phyloP scores from a whole-genome alignment of 192 early-diverging fungal genomes.

The Paraglomus occultum region DNA sequence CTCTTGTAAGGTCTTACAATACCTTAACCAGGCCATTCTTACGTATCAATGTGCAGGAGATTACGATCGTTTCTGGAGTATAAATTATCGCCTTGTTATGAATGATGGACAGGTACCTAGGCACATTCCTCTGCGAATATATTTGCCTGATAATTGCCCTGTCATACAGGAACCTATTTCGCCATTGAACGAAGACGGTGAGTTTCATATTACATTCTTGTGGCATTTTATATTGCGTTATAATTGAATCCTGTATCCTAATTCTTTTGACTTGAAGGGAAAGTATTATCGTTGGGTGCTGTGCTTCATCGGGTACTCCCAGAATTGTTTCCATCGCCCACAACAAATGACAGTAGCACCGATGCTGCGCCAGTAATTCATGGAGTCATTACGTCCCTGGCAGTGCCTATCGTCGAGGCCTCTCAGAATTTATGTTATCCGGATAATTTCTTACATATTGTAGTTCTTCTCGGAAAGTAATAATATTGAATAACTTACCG shows the following conservation, averaged over 20 bases:
- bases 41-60: slow-evolving; percentile 37
- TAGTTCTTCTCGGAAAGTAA: slow-evolving; percentile 37
- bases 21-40: not conserved
- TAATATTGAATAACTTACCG: too few species aligned
- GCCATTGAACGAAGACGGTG: slow-evolving; percentile 50
- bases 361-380: slow-evolving; percentile 61
- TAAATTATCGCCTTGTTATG: slow-evolving; percentile 57
- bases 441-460: slow-evolving; percentile 84
- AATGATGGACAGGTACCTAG: slow-evolving; percentile 44
- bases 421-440: slow-evolving; percentile 72
- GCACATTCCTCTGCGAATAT: slow-evolving; percentile 59
- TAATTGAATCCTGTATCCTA: slow-evolving; percentile 1
- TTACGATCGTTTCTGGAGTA: slow-evolving; percentile 60
- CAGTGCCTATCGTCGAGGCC: slow-evolving; percentile 74
- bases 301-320: slow-evolving; percentile 51
- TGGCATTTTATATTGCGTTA: not conserved
- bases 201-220: slow-evolving; percentile 2
- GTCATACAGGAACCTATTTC: slow-evolving; percentile 61
- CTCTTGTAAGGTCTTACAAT: not conserved
- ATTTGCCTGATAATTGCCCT: slow-evolving; percentile 54
- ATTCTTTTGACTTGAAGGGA: slow-evolving; percentile 25
- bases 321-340: slow-evolving; percentile 39
- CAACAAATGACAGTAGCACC: slow-evolving; percentile 35
- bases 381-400: slow-evolving; percentile 65
- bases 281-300: slow-evolving; percentile 40